Evolutionary conservation across 2,329 filamentous ascomycete species (phyloP), one percentile per base, ranked within the genome.

Genomic region (Dothiorella sarmentorum): DNA sequence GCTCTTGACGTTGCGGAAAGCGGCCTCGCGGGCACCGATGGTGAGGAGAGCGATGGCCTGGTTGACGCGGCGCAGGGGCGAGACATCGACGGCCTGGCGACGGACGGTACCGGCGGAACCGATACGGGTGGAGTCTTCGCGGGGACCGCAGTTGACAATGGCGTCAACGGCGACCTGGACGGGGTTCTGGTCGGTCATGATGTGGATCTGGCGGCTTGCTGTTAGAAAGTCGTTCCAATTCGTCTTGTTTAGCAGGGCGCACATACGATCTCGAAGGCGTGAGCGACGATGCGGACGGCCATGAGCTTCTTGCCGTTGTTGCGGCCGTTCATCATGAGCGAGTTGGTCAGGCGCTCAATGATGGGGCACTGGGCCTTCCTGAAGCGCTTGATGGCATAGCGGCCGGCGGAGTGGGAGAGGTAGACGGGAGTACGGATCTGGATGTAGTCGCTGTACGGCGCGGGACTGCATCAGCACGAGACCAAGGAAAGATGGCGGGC

Each of bases 221-320:
- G 26, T 60, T 60, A 44, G 60, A 27, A 17, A 17, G 2, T 10
- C 17, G 43, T 3, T 27, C 17, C 11, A 18, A 15, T 7, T 31
- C n/a, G 13, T 7, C 49, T 20, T 7, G n/a, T 15, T 18, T 29
- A 7, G 33, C 33, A 7, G 10, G n/a, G 53, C 20, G 27, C 56
- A 89, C 90, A 80, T 88, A 97, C 93, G 79, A 99, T 99, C 86
- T 99, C 95, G 82, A 99, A 99, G 73, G 93, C 82, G 85, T 99
- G 94, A 71, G 92, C 92, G 74, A 99, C 92, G 72, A 99, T 99
- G 82, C 94, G 91, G 80, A 97, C 93, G 77, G 94, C 95, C 92
- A 96, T 97, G 77, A 97, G 88, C 91, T 99, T 99, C 90, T 99
- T 99, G 82, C 94, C 94, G 90, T 97, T 99, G 90, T 99, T 99